A percentile compares a stretch with the other conserved stretches of the same genome.
Evolutionary conservation across 225 moss, liverwort and hornwort genomes (phyloP).

Genomic region (Climacium dendroides): DNA sequence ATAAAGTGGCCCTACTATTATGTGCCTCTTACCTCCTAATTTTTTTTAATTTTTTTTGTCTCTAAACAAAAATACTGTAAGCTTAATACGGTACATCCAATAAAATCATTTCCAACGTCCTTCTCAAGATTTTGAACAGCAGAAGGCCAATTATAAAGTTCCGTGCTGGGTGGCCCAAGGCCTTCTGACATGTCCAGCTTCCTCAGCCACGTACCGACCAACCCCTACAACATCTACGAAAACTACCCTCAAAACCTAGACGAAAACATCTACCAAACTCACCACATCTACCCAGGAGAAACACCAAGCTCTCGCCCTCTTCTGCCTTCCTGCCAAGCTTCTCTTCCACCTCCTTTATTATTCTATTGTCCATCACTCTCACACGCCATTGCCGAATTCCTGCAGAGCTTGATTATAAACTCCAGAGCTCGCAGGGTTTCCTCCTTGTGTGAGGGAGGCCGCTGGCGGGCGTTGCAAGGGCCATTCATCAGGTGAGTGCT

Average conservation of each 20-base stretch:
- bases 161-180: not conserved
- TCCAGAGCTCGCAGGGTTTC: not conserved
- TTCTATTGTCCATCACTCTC: not conserved
- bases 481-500: not conserved
- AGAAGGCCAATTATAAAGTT: not conserved
- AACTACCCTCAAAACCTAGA: not conserved
- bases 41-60: no score
- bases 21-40: not conserved
- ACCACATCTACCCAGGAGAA: accelerated
- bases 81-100: not conserved
- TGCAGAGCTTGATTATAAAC: not conserved
- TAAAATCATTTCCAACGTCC: not conserved
- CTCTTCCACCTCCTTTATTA: not conserved
- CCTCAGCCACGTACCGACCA: constrained; percentile 7
- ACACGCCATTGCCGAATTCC: not conserved
- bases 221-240: not conserved
- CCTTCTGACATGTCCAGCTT: not conserved
- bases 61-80: not conserved
- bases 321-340: not conserved
- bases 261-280: accelerated
- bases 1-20: no score
- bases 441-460: not conserved
- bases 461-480: not conserved
- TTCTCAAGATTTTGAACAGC: not conserved
- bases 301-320: not conserved